A percentile compares a stretch with the other conserved stretches of the same genome.
Conservation (phyloP, 345 rosid species). For the Gossypium ekmanianum region DNA sequence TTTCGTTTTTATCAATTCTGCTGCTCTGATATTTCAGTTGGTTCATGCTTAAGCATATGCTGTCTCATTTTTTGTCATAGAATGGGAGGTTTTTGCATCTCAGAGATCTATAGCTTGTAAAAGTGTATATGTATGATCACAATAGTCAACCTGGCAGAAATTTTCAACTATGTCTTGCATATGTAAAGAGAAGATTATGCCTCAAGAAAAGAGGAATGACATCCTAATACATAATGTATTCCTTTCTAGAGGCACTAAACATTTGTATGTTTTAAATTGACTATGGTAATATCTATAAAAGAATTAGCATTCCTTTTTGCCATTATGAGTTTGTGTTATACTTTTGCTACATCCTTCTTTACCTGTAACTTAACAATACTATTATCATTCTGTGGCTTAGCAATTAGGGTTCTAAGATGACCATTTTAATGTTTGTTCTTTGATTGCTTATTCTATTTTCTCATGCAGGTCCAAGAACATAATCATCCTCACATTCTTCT, state of each 20-base stretch:
- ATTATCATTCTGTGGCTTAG: not conserved
- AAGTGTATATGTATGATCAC: not conserved
- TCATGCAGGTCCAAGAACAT: conserved; percentile 91
- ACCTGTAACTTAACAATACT: not conserved
- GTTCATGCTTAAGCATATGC: not conserved
- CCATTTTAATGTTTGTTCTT: not conserved
- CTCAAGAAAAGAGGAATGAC: not conserved
- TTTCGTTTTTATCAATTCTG: not conserved
- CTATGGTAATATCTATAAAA: not conserved
- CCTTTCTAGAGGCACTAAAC: not conserved
- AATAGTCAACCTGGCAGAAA: not conserved
- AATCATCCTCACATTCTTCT: conserved; percentile 96
- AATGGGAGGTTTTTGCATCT: not conserved
- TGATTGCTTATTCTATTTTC: conserved; percentile 1
- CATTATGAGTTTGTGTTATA: not conserved
- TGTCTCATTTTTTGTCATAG: not conserved
- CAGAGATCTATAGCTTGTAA: not conserved
- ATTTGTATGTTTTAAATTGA: not conserved
- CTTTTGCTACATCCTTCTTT: not conserved
- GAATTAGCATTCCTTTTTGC: not conserved
- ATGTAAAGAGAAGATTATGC: not conserved
- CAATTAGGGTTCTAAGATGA: not conserved
- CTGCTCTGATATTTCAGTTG: not conserved
- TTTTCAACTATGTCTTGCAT: not conserved
- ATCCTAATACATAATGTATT: not conserved